Evolutionary conservation across 768 basidiomycete genomes (phyloP).

Genomic region (Mycena olivaceomarginata): DNA sequence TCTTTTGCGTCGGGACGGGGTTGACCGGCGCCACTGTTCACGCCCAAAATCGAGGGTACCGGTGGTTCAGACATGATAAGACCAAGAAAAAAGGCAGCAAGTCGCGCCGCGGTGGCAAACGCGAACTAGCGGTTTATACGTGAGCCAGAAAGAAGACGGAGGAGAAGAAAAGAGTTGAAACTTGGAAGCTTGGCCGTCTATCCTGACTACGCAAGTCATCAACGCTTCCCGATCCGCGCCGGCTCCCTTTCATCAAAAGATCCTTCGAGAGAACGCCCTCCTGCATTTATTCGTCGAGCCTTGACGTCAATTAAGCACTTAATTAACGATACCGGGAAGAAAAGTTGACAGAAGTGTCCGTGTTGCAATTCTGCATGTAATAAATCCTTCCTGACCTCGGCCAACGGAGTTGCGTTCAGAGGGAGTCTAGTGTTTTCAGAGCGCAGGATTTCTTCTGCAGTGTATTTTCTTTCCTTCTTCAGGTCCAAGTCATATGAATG

Average conservation of each 20-base stretch:
- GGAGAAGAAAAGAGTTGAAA: slow-evolving; percentile 57
- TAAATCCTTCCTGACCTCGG: slow-evolving; percentile 22
- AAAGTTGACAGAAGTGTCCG: slow-evolving; percentile 38
- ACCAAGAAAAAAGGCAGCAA: slow-evolving; percentile 56
- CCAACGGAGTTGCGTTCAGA: background rate
- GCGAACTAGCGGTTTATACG: slow-evolving; percentile 48
- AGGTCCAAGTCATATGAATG: background rate
- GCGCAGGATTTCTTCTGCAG: background rate
- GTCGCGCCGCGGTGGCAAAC: slow-evolving; percentile 14
- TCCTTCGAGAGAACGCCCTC: slow-evolving; percentile 40
- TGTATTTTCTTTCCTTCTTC: background rate
- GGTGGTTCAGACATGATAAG: slow-evolving; percentile 53
- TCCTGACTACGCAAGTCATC: slow-evolving; percentile 44
- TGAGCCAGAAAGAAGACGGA: slow-evolving; percentile 48
- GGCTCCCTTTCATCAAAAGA: slow-evolving; percentile 35
- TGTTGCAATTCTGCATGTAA: slow-evolving; percentile 39
- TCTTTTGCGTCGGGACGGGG: slow-evolving; percentile 47
- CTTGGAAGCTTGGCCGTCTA: slow-evolving; percentile 51
- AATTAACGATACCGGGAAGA: slow-evolving; percentile 60
- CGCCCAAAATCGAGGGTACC: slow-evolving; percentile 54
- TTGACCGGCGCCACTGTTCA: slow-evolving; percentile 10
- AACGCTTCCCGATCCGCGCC: slow-evolving; percentile 43
- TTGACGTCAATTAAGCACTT: slow-evolving; percentile 60
- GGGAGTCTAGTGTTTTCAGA: background rate
- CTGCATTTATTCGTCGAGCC: slow-evolving; percentile 36